Conservation (phyloP, 169 alveolate species). For the Plasmodium berghei region DNA sequence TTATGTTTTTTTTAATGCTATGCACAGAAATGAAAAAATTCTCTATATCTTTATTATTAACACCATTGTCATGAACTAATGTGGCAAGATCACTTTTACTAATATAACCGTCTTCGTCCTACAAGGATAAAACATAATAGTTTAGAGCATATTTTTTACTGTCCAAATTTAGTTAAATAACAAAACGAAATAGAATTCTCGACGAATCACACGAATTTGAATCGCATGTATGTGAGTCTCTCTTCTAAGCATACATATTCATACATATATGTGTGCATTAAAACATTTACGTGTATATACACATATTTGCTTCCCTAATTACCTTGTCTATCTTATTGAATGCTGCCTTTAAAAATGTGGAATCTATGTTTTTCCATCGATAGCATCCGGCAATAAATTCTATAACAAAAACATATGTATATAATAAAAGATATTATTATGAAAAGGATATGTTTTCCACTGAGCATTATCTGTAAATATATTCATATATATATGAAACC, state of each 20-base stretch:
- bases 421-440: no score
- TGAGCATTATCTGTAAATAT: background rate
- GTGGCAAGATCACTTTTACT: conserved; percentile 69
- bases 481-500: conserved; percentile 1
- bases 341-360: conserved; percentile 73
- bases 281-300: background rate
- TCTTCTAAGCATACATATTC: no score
- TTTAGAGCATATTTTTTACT: conserved; percentile 1
- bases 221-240: background rate
- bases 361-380: conserved; percentile 75
- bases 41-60: conserved; percentile 66
- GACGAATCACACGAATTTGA: background rate
- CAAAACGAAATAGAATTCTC: background rate
- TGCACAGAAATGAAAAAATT: conserved; percentile 53
- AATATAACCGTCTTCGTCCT: conserved; percentile 76
- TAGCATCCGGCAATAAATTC: conserved; percentile 75
- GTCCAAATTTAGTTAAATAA: background rate
- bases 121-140: background rate
- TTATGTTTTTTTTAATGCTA: conserved; percentile 23
- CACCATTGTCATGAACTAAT: conserved; percentile 48
- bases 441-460: no score
- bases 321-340: conserved; percentile 77
- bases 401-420: background rate
- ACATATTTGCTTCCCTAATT: background rate
- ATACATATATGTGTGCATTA: no score